Evolutionary conservation across 371 early-diverging fungal genomes (phyloP).

Genomic region (Parasitella parasitica): DNA sequence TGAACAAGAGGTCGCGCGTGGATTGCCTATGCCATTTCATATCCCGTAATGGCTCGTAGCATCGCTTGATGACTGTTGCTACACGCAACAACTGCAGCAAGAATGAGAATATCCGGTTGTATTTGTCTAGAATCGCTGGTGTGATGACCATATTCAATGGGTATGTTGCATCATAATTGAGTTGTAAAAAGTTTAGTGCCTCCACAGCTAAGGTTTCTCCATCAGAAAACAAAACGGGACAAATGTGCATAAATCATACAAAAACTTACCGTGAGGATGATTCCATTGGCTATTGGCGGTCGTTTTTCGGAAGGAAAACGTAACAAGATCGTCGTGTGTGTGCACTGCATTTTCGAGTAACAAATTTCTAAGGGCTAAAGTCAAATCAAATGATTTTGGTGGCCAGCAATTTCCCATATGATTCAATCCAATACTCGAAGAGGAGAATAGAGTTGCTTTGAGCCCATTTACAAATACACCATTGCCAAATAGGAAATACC

Average conservation of each 20-base stretch:
- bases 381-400: slow-evolving; percentile 40
- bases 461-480: slow-evolving; percentile 39
- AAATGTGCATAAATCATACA: too few species aligned
- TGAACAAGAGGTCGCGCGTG: slow-evolving; percentile 2
- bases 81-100: slow-evolving; percentile 42
- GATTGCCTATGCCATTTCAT: not conserved
- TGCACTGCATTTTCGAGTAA: slow-evolving; percentile 29
- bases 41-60: slow-evolving; percentile 17
- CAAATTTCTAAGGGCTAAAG: slow-evolving; percentile 39
- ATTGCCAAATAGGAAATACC: slow-evolving; percentile 44
- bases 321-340: slow-evolving; percentile 28
- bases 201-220: slow-evolving; percentile 34
- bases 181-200: slow-evolving; percentile 55
- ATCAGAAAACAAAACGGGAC: not conserved
- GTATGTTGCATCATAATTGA: slow-evolving; percentile 44
- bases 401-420: slow-evolving; percentile 36
- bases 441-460: slow-evolving; percentile 28
- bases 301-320: slow-evolving; percentile 41
- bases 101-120: slow-evolving; percentile 55
- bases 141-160: slow-evolving; percentile 52
- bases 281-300: slow-evolving; percentile 17
- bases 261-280: slow-evolving; percentile 38
- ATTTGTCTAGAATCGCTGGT: slow-evolving; percentile 37
- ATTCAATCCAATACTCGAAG: slow-evolving; percentile 9
- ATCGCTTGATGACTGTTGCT: slow-evolving; percentile 31